Evolutionary conservation across 2,329 filamentous ascomycete genomes (phyloP), one percentile per base, ranked within the genome.

Genomic region (Epichloe amarillans): DNA sequence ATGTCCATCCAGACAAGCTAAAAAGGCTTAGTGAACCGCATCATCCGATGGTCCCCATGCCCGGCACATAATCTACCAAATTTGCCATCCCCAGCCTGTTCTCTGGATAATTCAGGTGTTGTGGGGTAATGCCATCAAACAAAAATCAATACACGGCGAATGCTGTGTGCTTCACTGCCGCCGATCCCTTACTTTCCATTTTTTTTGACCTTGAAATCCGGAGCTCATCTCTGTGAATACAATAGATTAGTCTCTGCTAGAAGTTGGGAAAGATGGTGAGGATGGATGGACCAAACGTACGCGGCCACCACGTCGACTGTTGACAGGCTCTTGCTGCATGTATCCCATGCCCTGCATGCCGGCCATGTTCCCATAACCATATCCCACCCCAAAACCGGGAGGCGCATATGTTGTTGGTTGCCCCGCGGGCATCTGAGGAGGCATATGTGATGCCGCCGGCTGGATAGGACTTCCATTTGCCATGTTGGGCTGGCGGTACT

Each of bases 301-400:
- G 61, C 79, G 75, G 65, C 79, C 79, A 38, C 52, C 52, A 57
- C 79, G 75, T 64, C 79, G 69, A 55, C 68, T 63, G 63, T 76
- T 79, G 56, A 70, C 71, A 57, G 77, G 75, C 57, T 78, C 76
- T 60, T 80, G 76, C 55, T 73, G 56, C 63, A 66, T 63, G 59
- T 77, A 81, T 26, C 70, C 72, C 66, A 76, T 70, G 50, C 69
- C 70, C 19, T 56, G 56, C 60, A 65, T 62, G 58, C 76, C 79
- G 17, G 69, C 72, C 66, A 76, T 69, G 49, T 69, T 71, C 46
- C 67, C 65, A 55, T 74, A 76, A 19, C 66, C 67, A 50, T 73
- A 72, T 17, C 66, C 64, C 63, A 76, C 69, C 42, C 67, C 66
- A 56, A 78, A 78, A 14, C 74, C 75, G 7, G 75, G 73, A 7